Evolutionary conservation across 768 basidiomycete genomes (phyloP), one percentile per base, ranked within the genome.

Genomic region (Suillus ampliporus): DNA sequence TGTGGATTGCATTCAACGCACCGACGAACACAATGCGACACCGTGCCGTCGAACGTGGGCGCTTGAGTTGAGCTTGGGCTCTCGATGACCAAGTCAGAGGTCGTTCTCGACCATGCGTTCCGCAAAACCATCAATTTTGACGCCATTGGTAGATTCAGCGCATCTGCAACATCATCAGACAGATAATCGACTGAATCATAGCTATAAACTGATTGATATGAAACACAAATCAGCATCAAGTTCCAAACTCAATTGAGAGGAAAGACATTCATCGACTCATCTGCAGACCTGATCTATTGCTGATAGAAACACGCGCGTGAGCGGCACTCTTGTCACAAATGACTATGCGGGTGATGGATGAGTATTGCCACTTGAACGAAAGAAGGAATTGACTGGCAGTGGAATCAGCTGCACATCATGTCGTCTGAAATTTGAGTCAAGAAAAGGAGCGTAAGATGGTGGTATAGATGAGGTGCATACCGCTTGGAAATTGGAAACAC

Each of bases 231-330:
- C 28, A 6, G 7, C 23, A 19, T 5, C 13, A 31, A 31, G 31
- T 31, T 31, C 31, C 31, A 6, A 7, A 21, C 41, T 10, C 41
- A 10, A 37, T 31, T 37, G 51, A 40, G n/a, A 31, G 8, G 6
- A 17, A n/a, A 52, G 34, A 41, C 26, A 56, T 91, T 94, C 92
- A 94, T 95, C 14, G 92, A 92, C 71, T 95, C 93, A 71, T 95
- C 93, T 0, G 92, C 94, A 67, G 92, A 95, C 48, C 96, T 81
- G 64, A 97, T 99, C 74, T 99, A 97, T 14, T 98, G 81, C 79
- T 97, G 95, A 72, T 95, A 92, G 78, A 92, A 99, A 31, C 6
- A 31, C 31, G 31, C 31, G 6, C 31, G 31, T 31, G 6, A 6
- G 31, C 6, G 31, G 6, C 31, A 31, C 31, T 3, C 6, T 3